phyloP scores from a whole-genome alignment of 2,329 filamentous ascomycete genomes.

The Clarireedia homoeocarpa region DNA sequence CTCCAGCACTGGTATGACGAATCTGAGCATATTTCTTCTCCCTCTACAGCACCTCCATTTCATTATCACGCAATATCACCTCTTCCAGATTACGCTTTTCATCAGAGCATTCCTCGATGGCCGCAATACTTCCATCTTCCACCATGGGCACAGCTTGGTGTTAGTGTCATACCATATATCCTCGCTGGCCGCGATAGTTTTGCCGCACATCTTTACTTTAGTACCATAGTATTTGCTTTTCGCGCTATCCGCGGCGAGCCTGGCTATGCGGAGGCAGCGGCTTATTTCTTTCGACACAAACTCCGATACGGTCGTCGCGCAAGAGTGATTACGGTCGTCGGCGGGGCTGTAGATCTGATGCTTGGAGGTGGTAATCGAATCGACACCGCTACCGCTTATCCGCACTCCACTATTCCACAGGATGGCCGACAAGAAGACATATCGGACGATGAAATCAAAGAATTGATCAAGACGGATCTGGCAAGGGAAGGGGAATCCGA shows the following conservation, averaged over 20 bases:
- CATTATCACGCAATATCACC: not conserved
- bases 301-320: not conserved
- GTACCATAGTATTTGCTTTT: conserved; percentile 7
- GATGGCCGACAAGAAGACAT: not conserved
- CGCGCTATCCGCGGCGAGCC: conserved; percentile 8
- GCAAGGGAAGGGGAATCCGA: conserved; percentile 5
- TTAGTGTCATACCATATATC: conserved; percentile 12
- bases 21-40: no score
- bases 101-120: not conserved
- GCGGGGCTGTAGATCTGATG: conserved; percentile 12
- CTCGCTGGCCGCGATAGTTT: conserved; percentile 15
- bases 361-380: conserved; percentile 10
- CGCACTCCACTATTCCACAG: not conserved
- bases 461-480: conserved; percentile 3
- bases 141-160: not conserved
- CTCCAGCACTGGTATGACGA: no score
- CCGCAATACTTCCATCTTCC: not conserved
- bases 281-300: conserved; percentile 13
- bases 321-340: not conserved
- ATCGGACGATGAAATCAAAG: not conserved
- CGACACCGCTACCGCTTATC: not conserved
- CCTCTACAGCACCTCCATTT: no score
- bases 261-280: not conserved
- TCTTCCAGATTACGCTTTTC: not conserved
- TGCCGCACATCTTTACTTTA: conserved; percentile 16